Evolutionary conservation across 352 stramenopile genomes (phyloP).

Genomic region (Globisporangium radiosum): DNA sequence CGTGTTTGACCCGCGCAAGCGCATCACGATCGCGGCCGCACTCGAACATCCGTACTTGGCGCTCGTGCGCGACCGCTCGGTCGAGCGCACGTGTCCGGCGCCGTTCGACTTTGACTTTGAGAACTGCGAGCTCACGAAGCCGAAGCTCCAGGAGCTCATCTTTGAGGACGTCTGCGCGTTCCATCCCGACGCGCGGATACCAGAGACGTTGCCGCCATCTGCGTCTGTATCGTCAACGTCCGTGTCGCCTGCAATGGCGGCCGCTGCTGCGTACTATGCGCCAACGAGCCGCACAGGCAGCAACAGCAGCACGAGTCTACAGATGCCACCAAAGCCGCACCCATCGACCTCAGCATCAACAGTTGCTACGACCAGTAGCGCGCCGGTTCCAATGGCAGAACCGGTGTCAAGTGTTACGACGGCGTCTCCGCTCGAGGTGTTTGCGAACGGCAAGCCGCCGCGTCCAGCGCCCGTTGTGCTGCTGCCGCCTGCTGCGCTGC

Average conservation of each 20-base stretch:
- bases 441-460: constrained; percentile 16
- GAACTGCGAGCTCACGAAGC: constrained; percentile 86
- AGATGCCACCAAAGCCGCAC: neutral
- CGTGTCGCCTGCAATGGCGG: neutral
- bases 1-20: constrained; percentile 87
- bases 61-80: constrained; percentile 58
- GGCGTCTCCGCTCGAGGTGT: neutral
- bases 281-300: constrained; percentile 10
- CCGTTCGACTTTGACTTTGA: constrained; percentile 86
- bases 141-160: constrained; percentile 88
- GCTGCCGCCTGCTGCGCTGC: constrained; percentile 17
- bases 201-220: constrained; percentile 18
- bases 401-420: constrained; percentile 2
- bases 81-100: constrained; percentile 72
- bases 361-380: neutral
- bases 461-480: constrained; percentile 31
- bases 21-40: constrained; percentile 75
- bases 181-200: constrained; percentile 72
- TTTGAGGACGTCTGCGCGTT: constrained; percentile 89
- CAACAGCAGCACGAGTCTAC: constrained; percentile 13
- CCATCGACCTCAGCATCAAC: constrained; percentile 1
- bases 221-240: neutral
- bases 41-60: constrained; percentile 77
- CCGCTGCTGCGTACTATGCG: too few species aligned
- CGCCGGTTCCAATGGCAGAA: constrained; percentile 14